Evolutionary conservation across 768 basidiomycete genomes (phyloP).

Genomic region (Botryobasidium botryosum): DNA sequence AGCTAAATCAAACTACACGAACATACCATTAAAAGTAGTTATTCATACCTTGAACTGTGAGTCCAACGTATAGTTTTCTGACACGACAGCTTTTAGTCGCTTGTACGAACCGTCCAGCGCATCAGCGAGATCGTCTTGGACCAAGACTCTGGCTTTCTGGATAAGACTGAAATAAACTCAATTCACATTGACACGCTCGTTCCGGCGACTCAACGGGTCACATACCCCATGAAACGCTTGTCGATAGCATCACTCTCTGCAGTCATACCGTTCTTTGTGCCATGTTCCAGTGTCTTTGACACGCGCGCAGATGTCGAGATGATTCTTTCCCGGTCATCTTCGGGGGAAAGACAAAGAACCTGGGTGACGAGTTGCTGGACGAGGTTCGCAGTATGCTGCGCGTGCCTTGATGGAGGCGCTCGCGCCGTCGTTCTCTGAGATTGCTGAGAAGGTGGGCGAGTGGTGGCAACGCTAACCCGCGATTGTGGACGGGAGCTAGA

Average conservation of each 20-base stretch:
- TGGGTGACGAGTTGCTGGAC: conserved; percentile 34
- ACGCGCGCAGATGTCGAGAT: conserved; percentile 37
- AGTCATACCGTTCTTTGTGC: conserved; percentile 38
- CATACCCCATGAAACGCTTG: conserved; percentile 38
- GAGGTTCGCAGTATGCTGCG: conserved; percentile 34
- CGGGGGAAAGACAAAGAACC: conserved; percentile 27
- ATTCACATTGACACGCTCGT: background rate
- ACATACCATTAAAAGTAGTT: too few species aligned
- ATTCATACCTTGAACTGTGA: too few species aligned
- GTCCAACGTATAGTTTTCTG: too few species aligned
- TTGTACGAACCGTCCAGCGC: conserved; percentile 39
- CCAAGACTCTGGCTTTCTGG: conserved; percentile 54
- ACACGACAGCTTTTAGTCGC: too few species aligned
- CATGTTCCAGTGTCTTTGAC: conserved; percentile 39
- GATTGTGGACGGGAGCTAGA: conserved; percentile 8
- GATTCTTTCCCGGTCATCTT: conserved; percentile 28
- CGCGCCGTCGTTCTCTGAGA: conserved; percentile 32
- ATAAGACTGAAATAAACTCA: conserved; percentile 26
- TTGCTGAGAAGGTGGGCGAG: conserved; percentile 23
- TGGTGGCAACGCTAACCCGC: conserved; percentile 13
- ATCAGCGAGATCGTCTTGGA: conserved; percentile 39
- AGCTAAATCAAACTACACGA: too few species aligned
- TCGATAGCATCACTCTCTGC: conserved; percentile 39
- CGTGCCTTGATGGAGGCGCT: conserved; percentile 32
- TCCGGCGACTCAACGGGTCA: conserved; percentile 8